Evolutionary conservation across 805 yeast species (phyloP).

Genomic region (Candida saitoana): DNA sequence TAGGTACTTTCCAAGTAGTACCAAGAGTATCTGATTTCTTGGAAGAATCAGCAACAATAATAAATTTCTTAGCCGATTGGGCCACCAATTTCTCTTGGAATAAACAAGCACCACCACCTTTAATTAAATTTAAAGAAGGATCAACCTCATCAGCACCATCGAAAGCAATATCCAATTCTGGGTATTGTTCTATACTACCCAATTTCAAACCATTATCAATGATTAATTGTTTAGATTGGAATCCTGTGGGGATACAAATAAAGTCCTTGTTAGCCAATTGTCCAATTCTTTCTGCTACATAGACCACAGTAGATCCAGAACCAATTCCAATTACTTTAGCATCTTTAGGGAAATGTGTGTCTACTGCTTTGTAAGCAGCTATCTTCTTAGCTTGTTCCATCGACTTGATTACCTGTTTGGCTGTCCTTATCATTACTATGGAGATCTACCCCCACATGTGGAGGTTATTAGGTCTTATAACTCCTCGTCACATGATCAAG

Average conservation of each 20-base stretch:
- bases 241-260: conserved; percentile 92
- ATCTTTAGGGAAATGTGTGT: conserved; percentile 66
- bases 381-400: conserved; percentile 81
- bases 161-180: conserved; percentile 84
- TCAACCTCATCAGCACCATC: conserved; percentile 99
- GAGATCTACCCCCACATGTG: too few species aligned
- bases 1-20: conserved; percentile 80
- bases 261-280: conserved; percentile 56
- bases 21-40: conserved; percentile 75
- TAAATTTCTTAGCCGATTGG: conserved; percentile 65
- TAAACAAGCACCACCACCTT: conserved; percentile 98
- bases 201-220: conserved; percentile 72
- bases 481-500: neutral
- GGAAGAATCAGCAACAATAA: conserved; percentile 89
- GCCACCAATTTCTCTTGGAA: conserved; percentile 96
- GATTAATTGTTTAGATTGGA: conserved; percentile 86
- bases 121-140: conserved; percentile 71
- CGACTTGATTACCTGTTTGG: conserved; percentile 6
- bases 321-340: conserved; percentile 89
- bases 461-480: too few species aligned
- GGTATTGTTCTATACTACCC: conserved; percentile 80
- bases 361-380: conserved; percentile 92
- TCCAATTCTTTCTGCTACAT: conserved; percentile 91
- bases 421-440: neutral
- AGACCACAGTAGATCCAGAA: conserved; percentile 96